phyloP scores from a whole-genome alignment of 2,329 filamentous ascomycete species.

The Escovopsis weberi region DNA sequence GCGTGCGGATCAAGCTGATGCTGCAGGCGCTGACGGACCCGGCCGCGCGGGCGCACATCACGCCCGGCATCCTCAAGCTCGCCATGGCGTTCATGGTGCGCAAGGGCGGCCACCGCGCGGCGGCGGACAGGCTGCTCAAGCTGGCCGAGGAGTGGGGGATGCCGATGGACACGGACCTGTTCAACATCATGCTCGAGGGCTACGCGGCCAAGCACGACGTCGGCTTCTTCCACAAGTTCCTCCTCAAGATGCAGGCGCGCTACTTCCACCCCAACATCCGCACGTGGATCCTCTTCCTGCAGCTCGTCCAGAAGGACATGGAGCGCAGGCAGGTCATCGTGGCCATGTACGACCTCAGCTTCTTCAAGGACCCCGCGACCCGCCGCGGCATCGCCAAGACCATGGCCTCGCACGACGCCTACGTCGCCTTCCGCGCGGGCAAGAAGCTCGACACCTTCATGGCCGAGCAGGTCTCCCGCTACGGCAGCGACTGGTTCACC shows the following conservation, averaged over 20 bases:
- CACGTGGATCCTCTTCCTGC: slow-evolving; percentile 35
- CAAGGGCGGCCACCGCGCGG: slow-evolving; percentile 20
- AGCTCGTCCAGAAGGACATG: slow-evolving; percentile 45
- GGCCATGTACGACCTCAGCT: slow-evolving; percentile 29
- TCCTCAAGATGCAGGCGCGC: slow-evolving; percentile 26
- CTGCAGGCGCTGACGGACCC: slow-evolving; percentile 24
- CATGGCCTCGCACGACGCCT: slow-evolving; percentile 29
- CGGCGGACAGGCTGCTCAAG: slow-evolving; percentile 21
- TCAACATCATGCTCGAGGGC: slow-evolving; percentile 32
- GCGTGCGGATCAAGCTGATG: slow-evolving; percentile 24
- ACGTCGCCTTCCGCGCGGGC: slow-evolving; percentile 24
- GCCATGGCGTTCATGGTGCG: slow-evolving; percentile 28
- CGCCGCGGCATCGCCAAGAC: slow-evolving; percentile 24
- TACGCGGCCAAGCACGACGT: slow-evolving; percentile 25
- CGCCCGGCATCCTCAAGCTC: slow-evolving; percentile 26
- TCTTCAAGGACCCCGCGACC: slow-evolving; percentile 24
- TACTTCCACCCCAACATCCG: slow-evolving; percentile 26
- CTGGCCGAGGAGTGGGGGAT: slow-evolving; percentile 22
- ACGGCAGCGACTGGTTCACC: slow-evolving; percentile 32
- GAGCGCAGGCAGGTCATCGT: slow-evolving; percentile 30
- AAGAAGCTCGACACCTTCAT: slow-evolving; percentile 24
- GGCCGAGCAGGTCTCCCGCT: slow-evolving; percentile 24
- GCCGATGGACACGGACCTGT: slow-evolving; percentile 30
- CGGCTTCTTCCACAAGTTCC: slow-evolving; percentile 24
- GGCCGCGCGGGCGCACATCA: slow-evolving; percentile 19